Base-by-base conservation (phyloP, 169 alveolate species). In the Blepharisma undulans region DNA sequence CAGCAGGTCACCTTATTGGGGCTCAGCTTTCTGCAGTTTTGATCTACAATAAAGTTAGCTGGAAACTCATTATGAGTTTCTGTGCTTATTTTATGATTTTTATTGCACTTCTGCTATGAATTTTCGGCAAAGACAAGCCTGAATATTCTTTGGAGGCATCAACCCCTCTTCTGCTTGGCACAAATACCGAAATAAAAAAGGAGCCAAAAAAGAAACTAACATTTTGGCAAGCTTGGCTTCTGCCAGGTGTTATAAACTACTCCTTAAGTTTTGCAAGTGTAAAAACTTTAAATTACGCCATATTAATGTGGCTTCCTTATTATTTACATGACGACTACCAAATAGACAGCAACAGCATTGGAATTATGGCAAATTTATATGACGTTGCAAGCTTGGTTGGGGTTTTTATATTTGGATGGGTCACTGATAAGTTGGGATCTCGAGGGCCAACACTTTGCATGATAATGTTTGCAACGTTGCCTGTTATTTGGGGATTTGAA, bases 241-340 rank as follows among this genome's bases (percentile, higher is more conserved):
- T 84, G 36, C 89, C 89, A 48, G 89, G 77, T 4, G 89, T 84
- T 36, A 59, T 59, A n/a, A 19, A n/a, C 22, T 84, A 25, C 77
- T 34, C 79, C 7, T n/a, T 32, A 4, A 76, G 77, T 14, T 84
- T 32, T 36, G 89, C 71, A 32, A n/a, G 89, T 84, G 60, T 84
- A n/a, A 84, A 84, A 84, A n/a, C 36, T 10, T 33, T 34, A 19
- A 84, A 84, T 10, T 84, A 48, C 34, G 7, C 79, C n/a, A 36
- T 84, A 30, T 32, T 48, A 25, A 48, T 84, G 77, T 84, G 89
- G 89, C 34, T 84, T n/a, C 89, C 89, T n/a, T 84, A 48, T 29
- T 84, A 84, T 84, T 76, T 84, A 12, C 27, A n/a, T 4, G 36
- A 84, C 77, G 29, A 30, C 18, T 22, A 21, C 7, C 1, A 6